Percentiles rank a stretch among this genome's conserved stretches.
Conservation (phyloP, 768 basidiomycete genomes). For the Pulveroboletus sp. region DNA sequence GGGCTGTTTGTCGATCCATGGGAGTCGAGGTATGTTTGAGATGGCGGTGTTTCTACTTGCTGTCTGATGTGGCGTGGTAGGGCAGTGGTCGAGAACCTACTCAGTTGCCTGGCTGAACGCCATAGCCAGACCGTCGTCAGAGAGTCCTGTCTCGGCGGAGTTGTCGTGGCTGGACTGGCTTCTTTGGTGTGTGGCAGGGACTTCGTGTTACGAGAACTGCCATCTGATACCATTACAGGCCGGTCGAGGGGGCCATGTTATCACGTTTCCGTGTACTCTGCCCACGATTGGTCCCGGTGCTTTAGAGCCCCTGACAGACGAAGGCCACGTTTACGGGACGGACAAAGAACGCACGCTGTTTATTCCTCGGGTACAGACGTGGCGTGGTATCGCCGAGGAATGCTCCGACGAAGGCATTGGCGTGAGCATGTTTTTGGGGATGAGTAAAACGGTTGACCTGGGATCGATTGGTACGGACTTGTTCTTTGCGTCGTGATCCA, state of each 20-base stretch:
- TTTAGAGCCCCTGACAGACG: slow-evolving; percentile 53
- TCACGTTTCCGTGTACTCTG: slow-evolving; percentile 66
- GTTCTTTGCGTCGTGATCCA: slow-evolving; percentile 3
- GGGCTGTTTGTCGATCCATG: slow-evolving; percentile 76
- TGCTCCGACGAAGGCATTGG: slow-evolving; percentile 89
- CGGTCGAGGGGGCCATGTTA: slow-evolving; percentile 73
- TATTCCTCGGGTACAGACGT: slow-evolving; percentile 69
- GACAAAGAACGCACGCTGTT: slow-evolving; percentile 86
- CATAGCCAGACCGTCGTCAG: slow-evolving; percentile 46
- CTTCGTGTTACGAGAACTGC: slow-evolving; percentile 12
- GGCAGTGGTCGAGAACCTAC: slow-evolving; percentile 59
- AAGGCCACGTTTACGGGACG: slow-evolving; percentile 71
- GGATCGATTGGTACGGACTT: slow-evolving; percentile 70
- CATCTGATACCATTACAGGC: slow-evolving; percentile 36
- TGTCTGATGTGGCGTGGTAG: slow-evolving; percentile 35
- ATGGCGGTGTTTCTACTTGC: background rate
- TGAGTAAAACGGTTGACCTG: slow-evolving; percentile 76
- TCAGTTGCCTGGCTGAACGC: slow-evolving; percentile 63
- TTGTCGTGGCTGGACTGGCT: slow-evolving; percentile 67
- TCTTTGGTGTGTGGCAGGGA: slow-evolving; percentile 52
- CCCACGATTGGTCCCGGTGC: slow-evolving; percentile 75
- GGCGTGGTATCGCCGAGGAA: slow-evolving; percentile 84
- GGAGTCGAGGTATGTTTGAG: slow-evolving; percentile 58
- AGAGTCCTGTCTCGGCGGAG: slow-evolving; percentile 76
- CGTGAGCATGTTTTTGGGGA: slow-evolving; percentile 85